Base-by-base conservation (phyloP, 495 filamentous ascomycete genomes). In the Pyrenula massariospora region DNA sequence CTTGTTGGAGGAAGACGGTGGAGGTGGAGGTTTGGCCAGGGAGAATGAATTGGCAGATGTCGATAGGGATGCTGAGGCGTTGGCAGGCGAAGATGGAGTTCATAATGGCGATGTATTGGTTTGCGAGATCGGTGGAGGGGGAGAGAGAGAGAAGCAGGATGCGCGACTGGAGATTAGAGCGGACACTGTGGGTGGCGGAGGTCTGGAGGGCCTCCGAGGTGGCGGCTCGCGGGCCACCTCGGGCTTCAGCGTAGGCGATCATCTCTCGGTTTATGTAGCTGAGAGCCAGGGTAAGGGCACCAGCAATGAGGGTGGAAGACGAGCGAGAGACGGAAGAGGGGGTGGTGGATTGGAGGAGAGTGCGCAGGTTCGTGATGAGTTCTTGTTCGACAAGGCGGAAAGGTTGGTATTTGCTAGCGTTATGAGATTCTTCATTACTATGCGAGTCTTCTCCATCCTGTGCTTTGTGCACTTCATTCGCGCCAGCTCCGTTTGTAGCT, bases 91-190 rank as follows among this genome's bases (percentile, higher is more conserved):
- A 98, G 48, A 96, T 95, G 60, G 83, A 79, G 73, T 97, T 98
- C 91, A 97, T 98, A 52, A 96, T 87, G 1, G 92, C 88, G 56
- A 97, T 96, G 72, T 98, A 98, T 67, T 96, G 91, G 25, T 85
- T 80, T 0, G 92, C 84, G 2, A 90, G 78, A 70, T 88, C 86
- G 58, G 86, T 86, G 22, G 88, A 89, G 25, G 91, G 88, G 52
- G 85, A 89, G 47, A 94, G 70, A 11, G 89, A 81, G 54, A 98
- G 68, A 60, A 97, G 89, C 57, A 98, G 71, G 63, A 97, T 95
- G 48, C 94, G 87, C n/a, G 86, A 83, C 63, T 88, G 82, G 10
- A 95, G 69, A 50, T 77, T 69, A 55, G 77, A 66, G 23, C 62
- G 58, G 19, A 60, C 63, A 25, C 68, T 62, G 8, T 77, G 72